Evolutionary conservation across 805 yeast species (phyloP).

Genomic region (Saccharomycopsis guyanensis): DNA sequence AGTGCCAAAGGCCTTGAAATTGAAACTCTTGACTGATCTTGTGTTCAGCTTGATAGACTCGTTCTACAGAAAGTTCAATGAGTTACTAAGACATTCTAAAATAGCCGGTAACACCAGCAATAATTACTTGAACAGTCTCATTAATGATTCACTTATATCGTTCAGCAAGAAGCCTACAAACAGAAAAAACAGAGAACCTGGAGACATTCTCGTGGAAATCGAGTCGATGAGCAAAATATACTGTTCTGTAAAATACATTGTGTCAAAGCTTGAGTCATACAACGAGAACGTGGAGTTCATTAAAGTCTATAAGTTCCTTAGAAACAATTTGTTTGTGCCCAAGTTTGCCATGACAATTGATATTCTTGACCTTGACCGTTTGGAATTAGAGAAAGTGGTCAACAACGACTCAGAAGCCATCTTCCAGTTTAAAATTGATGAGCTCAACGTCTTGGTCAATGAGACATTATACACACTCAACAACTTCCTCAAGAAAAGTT

Average conservation of each 20-base stretch:
- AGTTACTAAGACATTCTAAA: constrained; percentile 5
- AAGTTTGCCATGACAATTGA: not conserved
- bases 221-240: constrained; percentile 13
- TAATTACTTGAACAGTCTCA: constrained; percentile 15
- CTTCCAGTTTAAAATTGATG: constrained; percentile 7
- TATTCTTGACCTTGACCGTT: not conserved
- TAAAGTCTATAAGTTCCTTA: constrained; percentile 6
- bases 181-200: not conserved
- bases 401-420: constrained; percentile 2
- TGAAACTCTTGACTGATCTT: constrained; percentile 10
- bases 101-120: not conserved
- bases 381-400: not conserved
- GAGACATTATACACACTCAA: constrained; percentile 6
- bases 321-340: not conserved
- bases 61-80: constrained; percentile 11
- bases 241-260: constrained; percentile 16
- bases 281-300: constrained; percentile 14
- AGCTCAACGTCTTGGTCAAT: constrained; percentile 4
- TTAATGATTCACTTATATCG: constrained; percentile 10
- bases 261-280: constrained; percentile 10
- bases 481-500: constrained; percentile 16
- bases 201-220: constrained; percentile 14
- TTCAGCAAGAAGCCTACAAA: constrained; percentile 3
- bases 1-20: constrained; percentile 9
- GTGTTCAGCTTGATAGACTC: constrained; percentile 8